Evolutionary conservation across 2,329 filamentous ascomycete species (phyloP).

Genomic region (Aspergillus texensis): DNA sequence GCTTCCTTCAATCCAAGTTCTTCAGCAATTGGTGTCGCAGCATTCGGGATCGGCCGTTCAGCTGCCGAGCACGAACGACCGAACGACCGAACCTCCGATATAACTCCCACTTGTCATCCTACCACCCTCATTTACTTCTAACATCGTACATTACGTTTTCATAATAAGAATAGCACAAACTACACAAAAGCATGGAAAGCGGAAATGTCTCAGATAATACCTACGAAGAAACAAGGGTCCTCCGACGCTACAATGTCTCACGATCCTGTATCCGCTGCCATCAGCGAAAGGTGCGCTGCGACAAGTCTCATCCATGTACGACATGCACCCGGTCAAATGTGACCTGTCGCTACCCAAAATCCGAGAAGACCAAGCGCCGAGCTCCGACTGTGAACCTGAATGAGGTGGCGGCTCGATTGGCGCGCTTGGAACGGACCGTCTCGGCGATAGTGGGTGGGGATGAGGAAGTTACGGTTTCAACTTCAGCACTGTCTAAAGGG

Average conservation of each 20-base stretch:
- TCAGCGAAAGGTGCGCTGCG: constrained; percentile 32
- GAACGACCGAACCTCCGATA: neutral
- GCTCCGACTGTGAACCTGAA: constrained; percentile 20
- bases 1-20: too few relatives aligned
- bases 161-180: neutral
- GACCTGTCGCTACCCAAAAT: constrained; percentile 29
- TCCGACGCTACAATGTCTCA: constrained; percentile 29
- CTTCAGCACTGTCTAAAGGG: neutral
- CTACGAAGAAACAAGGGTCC: neutral
- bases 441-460: constrained; percentile 2
- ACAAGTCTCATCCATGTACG: constrained; percentile 27
- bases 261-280: constrained; percentile 35
- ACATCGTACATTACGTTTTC: neutral
- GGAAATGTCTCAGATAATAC: neutral
- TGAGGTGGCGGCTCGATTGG: constrained; percentile 24
- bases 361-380: constrained; percentile 23
- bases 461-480: neutral
- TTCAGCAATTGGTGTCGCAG: too few relatives aligned
- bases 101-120: neutral
- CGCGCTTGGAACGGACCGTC: constrained; percentile 28
- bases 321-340: constrained; percentile 24
- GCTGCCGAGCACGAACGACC: neutral
- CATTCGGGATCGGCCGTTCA: too few relatives aligned
- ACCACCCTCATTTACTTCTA: too few relatives aligned
- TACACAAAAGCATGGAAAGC: neutral